Percentiles rank a stretch among this genome's conserved stretches.
Evolutionary conservation across 1,139 yeast genomes (phyloP).

Genomic region (Sugiyamaella castrensis): DNA sequence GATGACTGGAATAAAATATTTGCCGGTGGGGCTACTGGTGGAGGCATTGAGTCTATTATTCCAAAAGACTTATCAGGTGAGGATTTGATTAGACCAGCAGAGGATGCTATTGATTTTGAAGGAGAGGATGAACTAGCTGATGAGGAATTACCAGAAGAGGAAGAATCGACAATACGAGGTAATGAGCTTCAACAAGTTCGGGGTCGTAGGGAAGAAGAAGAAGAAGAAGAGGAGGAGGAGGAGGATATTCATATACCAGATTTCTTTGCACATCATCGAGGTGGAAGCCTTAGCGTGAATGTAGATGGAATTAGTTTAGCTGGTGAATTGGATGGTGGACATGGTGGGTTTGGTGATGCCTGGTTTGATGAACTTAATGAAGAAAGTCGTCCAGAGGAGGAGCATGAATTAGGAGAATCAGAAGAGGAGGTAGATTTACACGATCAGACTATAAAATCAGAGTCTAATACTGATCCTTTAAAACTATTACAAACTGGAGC

Average conservation of each 20-base stretch:
- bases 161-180: not conserved
- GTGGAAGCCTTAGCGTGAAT: conserved; percentile 11
- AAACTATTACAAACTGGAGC: conserved; percentile 17
- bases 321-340: conserved; percentile 10
- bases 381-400: conserved; percentile 33
- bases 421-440: conserved; percentile 4
- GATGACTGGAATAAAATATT: conserved; percentile 30
- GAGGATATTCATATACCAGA: conserved; percentile 7
- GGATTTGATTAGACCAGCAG: conserved; percentile 63
- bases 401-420: conserved; percentile 39
- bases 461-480: conserved; percentile 14
- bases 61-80: conserved; percentile 32
- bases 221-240: conserved; percentile 9
- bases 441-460: conserved; percentile 20
- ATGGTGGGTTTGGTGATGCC: conserved; percentile 8
- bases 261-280: conserved; percentile 10
- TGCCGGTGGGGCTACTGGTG: conserved; percentile 26
- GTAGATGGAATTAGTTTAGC: conserved; percentile 11
- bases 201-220: not conserved
- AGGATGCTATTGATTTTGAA: conserved; percentile 92
- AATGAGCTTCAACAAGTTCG: not conserved
- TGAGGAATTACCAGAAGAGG: conserved; percentile 40
- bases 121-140: conserved; percentile 95
- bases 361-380: conserved; percentile 9
- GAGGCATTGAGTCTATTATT: conserved; percentile 24